Base-by-base conservation (phyloP, 345 rosid genomes). In the Salix viminalis region DNA sequence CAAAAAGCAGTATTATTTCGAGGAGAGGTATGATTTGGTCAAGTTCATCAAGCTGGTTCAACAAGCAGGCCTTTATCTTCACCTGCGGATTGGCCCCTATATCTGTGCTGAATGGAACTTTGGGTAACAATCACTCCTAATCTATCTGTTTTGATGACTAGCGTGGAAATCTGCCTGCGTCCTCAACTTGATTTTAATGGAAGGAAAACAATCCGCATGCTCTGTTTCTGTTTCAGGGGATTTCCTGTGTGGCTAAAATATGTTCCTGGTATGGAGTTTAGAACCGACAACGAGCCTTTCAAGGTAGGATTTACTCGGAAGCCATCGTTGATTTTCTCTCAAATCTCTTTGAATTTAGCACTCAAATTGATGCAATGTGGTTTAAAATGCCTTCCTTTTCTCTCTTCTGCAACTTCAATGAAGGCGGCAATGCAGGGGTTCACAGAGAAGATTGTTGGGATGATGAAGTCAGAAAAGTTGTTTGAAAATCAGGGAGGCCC, bases 401-500 rank as follows among this genome's bases (percentile, higher is more conserved):
- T 34, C 36, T 50, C 71, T 64, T 50, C 30, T 41, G 34, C 64
- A 34, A 70, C 65, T 37, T 64, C 70, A 24, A 77, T 70, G 80
- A 70, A 77, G 80, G 75, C 41, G 75, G 72, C 73, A 65, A 86
- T 86, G 89, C 86, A 86, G 81, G 65, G 65, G 72, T 86, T 86
- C 84, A 79, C 87, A 2, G 66, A 77, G 73, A 84, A 84, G 76
- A 86, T 86, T 2, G 89, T 86, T 65, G 61, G 77, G 67, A 78
- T 82, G 82, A 83, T 84, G 86, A 82, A 86, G 78, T 67, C 72
- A 19, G 86, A 86, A 71, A 83, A 75, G 42, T 18, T 86, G 37
- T 86, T 84, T 26, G 82, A 84, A 81, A 48, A 83, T n/a, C 86
- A 86, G 18, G 89, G 87, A 46, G 89, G 89, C 19, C 89, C 89